phyloP scores from a whole-genome alignment of 2,329 filamentous ascomycete species.

The Xylaria sp. region DNA sequence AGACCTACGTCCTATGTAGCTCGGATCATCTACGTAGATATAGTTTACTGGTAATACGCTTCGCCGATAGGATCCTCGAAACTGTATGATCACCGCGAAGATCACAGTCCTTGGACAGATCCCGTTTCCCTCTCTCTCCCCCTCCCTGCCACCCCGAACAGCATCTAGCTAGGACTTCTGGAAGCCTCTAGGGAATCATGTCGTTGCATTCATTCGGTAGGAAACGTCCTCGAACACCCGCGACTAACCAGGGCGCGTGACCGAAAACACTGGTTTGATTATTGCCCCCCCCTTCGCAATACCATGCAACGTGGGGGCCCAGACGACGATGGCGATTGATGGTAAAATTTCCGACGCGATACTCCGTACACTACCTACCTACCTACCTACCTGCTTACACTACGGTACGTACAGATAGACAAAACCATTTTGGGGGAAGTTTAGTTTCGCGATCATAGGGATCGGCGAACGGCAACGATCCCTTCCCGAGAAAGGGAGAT shows the following conservation, averaged over 20 bases:
- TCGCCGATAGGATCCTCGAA: slow-evolving; percentile 11
- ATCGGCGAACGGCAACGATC: slow-evolving; percentile 10
- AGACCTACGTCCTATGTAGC: background rate
- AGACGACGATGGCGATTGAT: background rate
- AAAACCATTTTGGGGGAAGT: no score
- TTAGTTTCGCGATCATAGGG: no score
- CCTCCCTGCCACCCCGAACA: background rate
- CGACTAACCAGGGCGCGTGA: no score
- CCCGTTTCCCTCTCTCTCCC: background rate
- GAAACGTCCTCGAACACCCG: background rate
- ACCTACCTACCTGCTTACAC: background rate
- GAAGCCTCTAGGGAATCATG: background rate
- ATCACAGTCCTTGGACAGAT: slow-evolving; percentile 7
- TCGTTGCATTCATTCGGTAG: background rate
- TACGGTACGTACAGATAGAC: background rate
- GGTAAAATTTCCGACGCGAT: background rate
- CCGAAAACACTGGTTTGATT: background rate
- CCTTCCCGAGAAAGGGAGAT: slow-evolving; percentile 11
- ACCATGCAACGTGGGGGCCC: background rate
- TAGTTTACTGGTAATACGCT: background rate
- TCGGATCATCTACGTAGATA: no score
- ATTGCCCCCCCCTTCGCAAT: no score
- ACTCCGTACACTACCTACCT: background rate
- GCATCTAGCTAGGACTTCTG: background rate
- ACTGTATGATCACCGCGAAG: slow-evolving; percentile 27